Percentiles rank a stretch among this genome's conserved stretches.
Evolutionary conservation across 306 rosid species (phyloP).

Genomic region (Quercus mongolica): DNA sequence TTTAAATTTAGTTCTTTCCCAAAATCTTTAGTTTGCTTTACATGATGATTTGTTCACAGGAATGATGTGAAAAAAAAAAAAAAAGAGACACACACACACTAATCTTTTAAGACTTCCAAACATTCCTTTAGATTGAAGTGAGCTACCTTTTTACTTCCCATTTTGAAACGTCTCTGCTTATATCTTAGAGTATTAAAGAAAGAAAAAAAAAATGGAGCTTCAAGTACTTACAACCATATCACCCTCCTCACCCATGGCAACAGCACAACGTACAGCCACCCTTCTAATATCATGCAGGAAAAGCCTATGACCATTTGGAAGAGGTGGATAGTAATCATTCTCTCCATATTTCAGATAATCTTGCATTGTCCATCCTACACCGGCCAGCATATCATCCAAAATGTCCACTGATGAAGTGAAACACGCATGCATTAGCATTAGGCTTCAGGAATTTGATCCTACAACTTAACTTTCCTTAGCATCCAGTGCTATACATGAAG

Average conservation of each 20-base stretch:
- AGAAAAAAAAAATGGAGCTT: conserved; percentile 27
- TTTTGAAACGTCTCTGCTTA: not conserved
- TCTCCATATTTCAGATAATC: conserved; percentile 91
- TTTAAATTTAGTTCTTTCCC: no score
- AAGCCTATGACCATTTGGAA: conserved; percentile 84
- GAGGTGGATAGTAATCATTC: conserved; percentile 94
- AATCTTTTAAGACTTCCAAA: no score
- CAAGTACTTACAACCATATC: conserved; percentile 88
- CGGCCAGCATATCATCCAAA: conserved; percentile 95
- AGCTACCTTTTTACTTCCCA: conserved; percentile 1
- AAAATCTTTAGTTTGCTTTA: no score
- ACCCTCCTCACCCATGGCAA: conserved; percentile 99
- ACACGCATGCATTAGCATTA: conserved; percentile 20
- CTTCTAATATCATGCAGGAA: conserved; percentile 89
- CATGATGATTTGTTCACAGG: no score
- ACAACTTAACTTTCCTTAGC: not conserved
- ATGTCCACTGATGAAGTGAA: conserved; percentile 65
- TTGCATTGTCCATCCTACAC: conserved; percentile 97
- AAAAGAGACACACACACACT: no score
- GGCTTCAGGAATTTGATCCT: conserved; percentile 7
- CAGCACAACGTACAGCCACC: conserved; percentile 89
- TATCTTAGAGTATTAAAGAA: not conserved
- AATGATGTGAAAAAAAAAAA: no score
- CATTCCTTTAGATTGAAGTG: conserved; percentile 3
- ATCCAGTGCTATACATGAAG: not conserved